Evolutionary conservation across 1,284 basidiomycete genomes (phyloP).

Genomic region (Pyrrhoderma lamaoense): DNA sequence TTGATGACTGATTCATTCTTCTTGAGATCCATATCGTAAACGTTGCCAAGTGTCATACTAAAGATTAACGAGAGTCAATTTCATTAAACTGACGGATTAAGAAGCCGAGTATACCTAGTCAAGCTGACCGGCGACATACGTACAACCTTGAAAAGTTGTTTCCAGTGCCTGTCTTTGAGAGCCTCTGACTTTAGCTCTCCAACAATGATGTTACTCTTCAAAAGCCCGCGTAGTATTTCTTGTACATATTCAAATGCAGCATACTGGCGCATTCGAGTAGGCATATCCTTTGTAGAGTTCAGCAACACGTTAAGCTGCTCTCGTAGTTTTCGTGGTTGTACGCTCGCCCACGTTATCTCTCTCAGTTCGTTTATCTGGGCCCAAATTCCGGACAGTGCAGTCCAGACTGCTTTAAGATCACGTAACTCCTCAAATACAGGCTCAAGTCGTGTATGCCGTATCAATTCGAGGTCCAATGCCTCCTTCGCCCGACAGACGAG

Average conservation of each 20-base stretch:
- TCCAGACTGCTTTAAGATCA: slow-evolving; percentile 98
- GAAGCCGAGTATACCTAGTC: slow-evolving; percentile 46
- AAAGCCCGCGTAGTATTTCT: slow-evolving; percentile 76
- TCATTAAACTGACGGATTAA: neutral
- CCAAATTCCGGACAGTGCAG: slow-evolving; percentile 96
- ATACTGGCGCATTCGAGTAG: slow-evolving; percentile 97
- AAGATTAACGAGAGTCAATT: slow-evolving; percentile 9
- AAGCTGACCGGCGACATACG: slow-evolving; percentile 59
- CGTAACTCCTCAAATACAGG: slow-evolving; percentile 93
- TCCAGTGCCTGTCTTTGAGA: slow-evolving; percentile 97
- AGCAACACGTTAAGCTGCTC: slow-evolving; percentile 89
- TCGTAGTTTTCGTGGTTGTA: slow-evolving; percentile 91
- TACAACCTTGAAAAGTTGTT: slow-evolving; percentile 92
- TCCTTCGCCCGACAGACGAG: slow-evolving; percentile 95
- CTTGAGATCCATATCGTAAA: slow-evolving; percentile 96
- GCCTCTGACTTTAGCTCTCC: slow-evolving; percentile 96
- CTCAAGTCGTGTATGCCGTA: slow-evolving; percentile 84
- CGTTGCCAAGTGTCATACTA: slow-evolving; percentile 92
- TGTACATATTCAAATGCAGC: slow-evolving; percentile 98
- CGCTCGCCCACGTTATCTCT: slow-evolving; percentile 86
- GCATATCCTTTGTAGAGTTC: slow-evolving; percentile 94
- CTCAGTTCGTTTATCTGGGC: slow-evolving; percentile 85
- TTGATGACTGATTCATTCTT: slow-evolving; percentile 88
- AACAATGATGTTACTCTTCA: slow-evolving; percentile 87
- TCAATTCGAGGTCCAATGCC: slow-evolving; percentile 89